Conservation (phyloP, 768 basidiomycete species). For the Kwoniella dejecticola region DNA sequence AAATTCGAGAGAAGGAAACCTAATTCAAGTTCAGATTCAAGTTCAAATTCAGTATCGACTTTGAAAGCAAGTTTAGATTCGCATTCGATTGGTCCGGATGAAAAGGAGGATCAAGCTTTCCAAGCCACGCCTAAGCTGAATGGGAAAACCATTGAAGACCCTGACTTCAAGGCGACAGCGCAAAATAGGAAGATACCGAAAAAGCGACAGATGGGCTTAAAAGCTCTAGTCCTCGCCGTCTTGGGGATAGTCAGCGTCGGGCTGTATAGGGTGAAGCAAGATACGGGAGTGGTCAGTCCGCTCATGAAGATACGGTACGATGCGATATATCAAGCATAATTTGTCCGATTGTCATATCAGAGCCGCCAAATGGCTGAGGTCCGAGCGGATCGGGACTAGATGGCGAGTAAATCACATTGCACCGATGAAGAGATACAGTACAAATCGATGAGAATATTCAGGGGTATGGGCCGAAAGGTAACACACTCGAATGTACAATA, state of each 20-base stretch:
- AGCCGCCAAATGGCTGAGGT: too few relatives aligned
- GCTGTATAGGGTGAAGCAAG: slow-evolving; percentile 27
- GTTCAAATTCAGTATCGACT: slow-evolving; percentile 5
- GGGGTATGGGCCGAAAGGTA: too few relatives aligned
- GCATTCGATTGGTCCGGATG: background rate
- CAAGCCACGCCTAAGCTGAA: too few relatives aligned
- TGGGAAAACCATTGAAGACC: background rate
- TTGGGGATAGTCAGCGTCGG: slow-evolving; percentile 30
- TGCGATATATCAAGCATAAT: slow-evolving; percentile 25
- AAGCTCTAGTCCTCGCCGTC: slow-evolving; percentile 20
- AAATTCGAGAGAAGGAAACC: too few relatives aligned
- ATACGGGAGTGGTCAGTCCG: slow-evolving; percentile 23
- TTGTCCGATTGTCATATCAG: too few relatives aligned
- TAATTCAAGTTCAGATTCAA: too few relatives aligned
- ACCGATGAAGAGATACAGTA: too few relatives aligned
- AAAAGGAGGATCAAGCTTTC: slow-evolving; percentile 4
- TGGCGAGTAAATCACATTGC: too few relatives aligned
- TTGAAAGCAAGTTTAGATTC: too few relatives aligned
- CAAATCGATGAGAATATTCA: too few relatives aligned
- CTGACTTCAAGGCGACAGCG: background rate
- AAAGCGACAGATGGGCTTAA: slow-evolving; percentile 11
- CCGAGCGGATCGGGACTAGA: too few relatives aligned
- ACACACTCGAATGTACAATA: too few relatives aligned
- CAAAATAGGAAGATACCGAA: background rate
- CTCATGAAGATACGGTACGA: slow-evolving; percentile 37